Evolutionary conservation across 352 stramenopile species (phyloP), one percentile per base, ranked within the genome.

Genomic region (Blastocystis sp.): DNA sequence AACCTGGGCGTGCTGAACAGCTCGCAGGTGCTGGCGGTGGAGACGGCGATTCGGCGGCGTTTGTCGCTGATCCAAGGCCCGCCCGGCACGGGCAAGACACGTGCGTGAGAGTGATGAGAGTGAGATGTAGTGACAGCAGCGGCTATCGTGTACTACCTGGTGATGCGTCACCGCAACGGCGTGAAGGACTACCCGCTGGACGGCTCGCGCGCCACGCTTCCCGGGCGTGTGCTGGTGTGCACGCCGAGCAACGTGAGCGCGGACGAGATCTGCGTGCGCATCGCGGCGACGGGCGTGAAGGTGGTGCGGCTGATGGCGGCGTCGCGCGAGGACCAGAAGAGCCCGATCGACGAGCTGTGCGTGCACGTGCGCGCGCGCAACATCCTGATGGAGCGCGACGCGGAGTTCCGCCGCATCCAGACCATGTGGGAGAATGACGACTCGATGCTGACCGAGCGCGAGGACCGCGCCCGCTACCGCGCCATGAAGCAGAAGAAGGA

Each of bases 131-230:
- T 99, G 24, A 99, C 96, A 3, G 98, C 93, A 60, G 97, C 97
- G 1, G 97, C 96, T 3, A 94, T 99, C 43, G 96, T 99, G n/a
- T 99, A 98, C 90, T 96, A 99, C 92, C 94, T 99, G 90, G 96
- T 96, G 38, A 96, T 97, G 89, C 95, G 98, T 89, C 97, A 98
- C 89, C 76, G 66, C 38, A 52, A 66, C 4, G 28, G 52, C n/a
- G 10, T 65, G 10, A 40, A 43, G 38, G 71, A 81, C 21, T 38
- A 66, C 1, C 71, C 71, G 0, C 3, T 45, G 0, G 52, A 63
- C 10, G 10, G 43, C 34, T 34, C 28, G 28, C 28, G 71, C 17
- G 7, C 45, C 21, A 66, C 14, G 28, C 70, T 66, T 0, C 62
- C 62, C n/a, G 77, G 54, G 64, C 96, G 98, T 90, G 96, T 99